phyloP scores from a whole-genome alignment of 371 early-diverging fungal genomes.

The Funneliformis caledonium region DNA sequence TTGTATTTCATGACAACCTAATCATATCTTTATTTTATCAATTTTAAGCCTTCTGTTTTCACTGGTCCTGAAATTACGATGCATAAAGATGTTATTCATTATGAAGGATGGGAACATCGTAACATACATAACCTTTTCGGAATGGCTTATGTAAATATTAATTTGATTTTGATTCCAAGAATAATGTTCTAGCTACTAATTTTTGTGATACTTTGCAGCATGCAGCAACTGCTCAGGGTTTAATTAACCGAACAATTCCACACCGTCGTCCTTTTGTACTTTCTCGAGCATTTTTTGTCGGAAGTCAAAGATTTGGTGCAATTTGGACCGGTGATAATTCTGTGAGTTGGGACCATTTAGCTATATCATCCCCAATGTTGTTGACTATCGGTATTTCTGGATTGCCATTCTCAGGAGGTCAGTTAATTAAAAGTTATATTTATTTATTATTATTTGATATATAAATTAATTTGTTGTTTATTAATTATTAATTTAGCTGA shows the following conservation, averaged over 20 bases:
- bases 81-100: conserved; percentile 87
- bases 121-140: conserved; percentile 92
- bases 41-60: conserved; percentile 75
- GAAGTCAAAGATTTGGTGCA: conserved; percentile 85
- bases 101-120: conserved; percentile 80
- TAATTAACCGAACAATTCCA: conserved; percentile 56
- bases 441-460: neutral
- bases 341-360: conserved; percentile 84
- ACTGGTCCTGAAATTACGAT: conserved; percentile 92
- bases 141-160: conserved; percentile 58
- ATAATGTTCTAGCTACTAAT: neutral
- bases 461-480: neutral
- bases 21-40: conserved; percentile 27
- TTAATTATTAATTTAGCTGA: conserved; percentile 60
- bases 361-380: conserved; percentile 79
- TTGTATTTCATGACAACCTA: neutral
- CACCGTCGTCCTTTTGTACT: conserved; percentile 84
- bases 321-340: conserved; percentile 95
- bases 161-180: neutral
- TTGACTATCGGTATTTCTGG: conserved; percentile 77
- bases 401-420: conserved; percentile 75
- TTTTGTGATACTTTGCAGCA: conserved; percentile 46
- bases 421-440: conserved; percentile 20
- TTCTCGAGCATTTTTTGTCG: conserved; percentile 88
- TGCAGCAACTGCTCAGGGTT: conserved; percentile 61